Evolutionary conservation across 129 eudicot genomes (phyloP).

Genomic region (Pseudognaphalium luteoalbum): DNA sequence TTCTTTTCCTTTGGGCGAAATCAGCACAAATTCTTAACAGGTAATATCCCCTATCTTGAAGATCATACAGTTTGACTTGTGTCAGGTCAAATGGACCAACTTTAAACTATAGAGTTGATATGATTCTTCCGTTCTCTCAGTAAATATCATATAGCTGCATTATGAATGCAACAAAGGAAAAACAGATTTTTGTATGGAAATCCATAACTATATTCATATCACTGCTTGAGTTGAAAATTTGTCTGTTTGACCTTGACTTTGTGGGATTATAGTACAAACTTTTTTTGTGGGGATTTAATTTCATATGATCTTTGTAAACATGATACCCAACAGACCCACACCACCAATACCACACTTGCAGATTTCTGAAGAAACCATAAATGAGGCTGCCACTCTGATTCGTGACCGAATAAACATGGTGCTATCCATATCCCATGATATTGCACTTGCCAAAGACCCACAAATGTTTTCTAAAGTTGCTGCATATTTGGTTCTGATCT

Average conservation of each 20-base stretch:
- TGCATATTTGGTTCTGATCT: conserved; percentile 45
- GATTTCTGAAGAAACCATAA: conserved; percentile 64
- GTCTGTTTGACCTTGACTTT: conserved; percentile 25
- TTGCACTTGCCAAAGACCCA: conserved; percentile 78
- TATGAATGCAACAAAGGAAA: background rate
- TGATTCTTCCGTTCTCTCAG: background rate
- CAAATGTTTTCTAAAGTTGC: conserved; percentile 59
- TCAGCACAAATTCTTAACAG: conserved; percentile 83
- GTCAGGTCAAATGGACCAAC: conserved; percentile 17
- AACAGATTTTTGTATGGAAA: background rate
- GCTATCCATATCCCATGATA: conserved; percentile 56
- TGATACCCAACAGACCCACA: conserved; percentile 64
- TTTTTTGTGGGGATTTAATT: conserved; percentile 1
- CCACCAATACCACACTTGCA: conserved; percentile 81
- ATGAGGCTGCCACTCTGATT: conserved; percentile 51
- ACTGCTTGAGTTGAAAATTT: background rate
- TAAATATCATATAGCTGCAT: background rate
- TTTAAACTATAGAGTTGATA: background rate
- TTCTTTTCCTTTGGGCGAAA: conserved; percentile 91
- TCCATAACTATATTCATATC: background rate
- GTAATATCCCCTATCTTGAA: conserved; percentile 37
- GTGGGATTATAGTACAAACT: background rate
- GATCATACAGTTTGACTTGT: conserved; percentile 23
- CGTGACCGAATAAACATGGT: conserved; percentile 52
- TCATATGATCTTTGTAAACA: conserved; percentile 21